Evolutionary conservation across 164 flowering plant genomes (phyloP).

Genomic region (Umbellularia californica): DNA sequence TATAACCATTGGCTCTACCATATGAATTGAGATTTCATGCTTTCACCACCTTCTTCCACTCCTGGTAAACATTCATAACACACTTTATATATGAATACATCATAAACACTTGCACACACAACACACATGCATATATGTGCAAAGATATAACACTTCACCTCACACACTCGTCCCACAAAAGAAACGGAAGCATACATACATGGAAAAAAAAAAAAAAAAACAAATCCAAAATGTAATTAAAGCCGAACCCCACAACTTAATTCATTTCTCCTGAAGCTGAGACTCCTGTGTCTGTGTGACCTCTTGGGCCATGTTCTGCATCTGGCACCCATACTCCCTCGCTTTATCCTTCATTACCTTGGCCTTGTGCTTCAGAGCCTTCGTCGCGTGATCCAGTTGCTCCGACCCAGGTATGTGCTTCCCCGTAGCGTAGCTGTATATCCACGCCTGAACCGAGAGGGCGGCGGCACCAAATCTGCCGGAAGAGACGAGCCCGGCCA

Average conservation of each 20-base stretch:
- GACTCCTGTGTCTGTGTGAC: background rate
- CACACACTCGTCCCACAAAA: background rate
- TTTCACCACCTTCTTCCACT: too few species aligned
- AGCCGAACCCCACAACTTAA: background rate
- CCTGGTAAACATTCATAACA: too few species aligned
- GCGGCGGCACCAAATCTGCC: constrained; percentile 23
- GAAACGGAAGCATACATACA: background rate
- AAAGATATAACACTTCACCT: too few species aligned
- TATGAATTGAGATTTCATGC: too few species aligned
- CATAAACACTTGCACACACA: too few species aligned
- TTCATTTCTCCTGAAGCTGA: background rate
- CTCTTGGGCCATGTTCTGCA: constrained; percentile 11
- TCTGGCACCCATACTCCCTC: constrained; percentile 34
- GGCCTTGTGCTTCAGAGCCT: constrained; percentile 33
- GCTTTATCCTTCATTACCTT: constrained; percentile 43
- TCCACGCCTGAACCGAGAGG: constrained; percentile 19
- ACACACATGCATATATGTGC: too few species aligned
- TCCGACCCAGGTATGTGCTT: constrained; percentile 38
- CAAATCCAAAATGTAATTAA: background rate
- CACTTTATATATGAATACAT: too few species aligned
- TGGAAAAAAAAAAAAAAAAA: background rate
- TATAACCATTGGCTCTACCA: too few species aligned
- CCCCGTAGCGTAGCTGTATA: constrained; percentile 15
- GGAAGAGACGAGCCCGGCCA: constrained; percentile 22
- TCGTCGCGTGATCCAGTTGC: constrained; percentile 33